A percentile compares a stretch with the other conserved stretches of the same genome.
phyloP scores from a whole-genome alignment of 192 early-diverging fungal genomes.

The Umbelopsis isabellina region DNA sequence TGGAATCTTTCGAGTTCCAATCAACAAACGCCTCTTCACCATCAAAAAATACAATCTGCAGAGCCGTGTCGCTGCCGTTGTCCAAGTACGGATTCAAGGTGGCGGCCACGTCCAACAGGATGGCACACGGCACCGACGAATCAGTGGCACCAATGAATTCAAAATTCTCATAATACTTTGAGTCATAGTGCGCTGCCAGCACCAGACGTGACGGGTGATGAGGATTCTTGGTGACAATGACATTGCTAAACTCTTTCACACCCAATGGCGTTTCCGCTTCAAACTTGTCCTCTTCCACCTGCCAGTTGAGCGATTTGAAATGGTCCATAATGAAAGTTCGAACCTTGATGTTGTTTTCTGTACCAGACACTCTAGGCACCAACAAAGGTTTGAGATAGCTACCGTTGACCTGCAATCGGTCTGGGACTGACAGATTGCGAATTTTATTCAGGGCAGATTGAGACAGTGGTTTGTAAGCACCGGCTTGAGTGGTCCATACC shows the following conservation, averaged over 20 bases:
- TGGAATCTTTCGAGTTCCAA: slow-evolving; percentile 81
- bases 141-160: slow-evolving; percentile 91
- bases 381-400: slow-evolving; percentile 72
- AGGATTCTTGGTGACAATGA: slow-evolving; percentile 89
- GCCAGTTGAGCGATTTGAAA: slow-evolving; percentile 72
- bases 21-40: slow-evolving; percentile 89
- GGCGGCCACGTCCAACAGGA: slow-evolving; percentile 83
- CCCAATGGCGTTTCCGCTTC: slow-evolving; percentile 78
- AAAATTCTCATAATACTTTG: slow-evolving; percentile 69
- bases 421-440: slow-evolving; percentile 21
- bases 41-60: slow-evolving; percentile 97
- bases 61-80: slow-evolving; percentile 49
- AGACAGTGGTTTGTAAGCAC: slow-evolving; percentile 16
- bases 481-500: not conserved
- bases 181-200: slow-evolving; percentile 93
- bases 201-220: slow-evolving; percentile 71
- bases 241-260: slow-evolving; percentile 75
- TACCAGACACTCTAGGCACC: slow-evolving; percentile 80
- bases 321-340: slow-evolving; percentile 70
- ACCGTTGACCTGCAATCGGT: slow-evolving; percentile 46
- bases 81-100: slow-evolving; percentile 67
- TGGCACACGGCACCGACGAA: slow-evolving; percentile 88
- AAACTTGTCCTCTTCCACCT: slow-evolving; percentile 82
- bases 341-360: slow-evolving; percentile 68
- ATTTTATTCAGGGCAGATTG: slow-evolving; percentile 15